Base-by-base conservation (phyloP, 306 rosid species). In the Prunus armeniaca region DNA sequence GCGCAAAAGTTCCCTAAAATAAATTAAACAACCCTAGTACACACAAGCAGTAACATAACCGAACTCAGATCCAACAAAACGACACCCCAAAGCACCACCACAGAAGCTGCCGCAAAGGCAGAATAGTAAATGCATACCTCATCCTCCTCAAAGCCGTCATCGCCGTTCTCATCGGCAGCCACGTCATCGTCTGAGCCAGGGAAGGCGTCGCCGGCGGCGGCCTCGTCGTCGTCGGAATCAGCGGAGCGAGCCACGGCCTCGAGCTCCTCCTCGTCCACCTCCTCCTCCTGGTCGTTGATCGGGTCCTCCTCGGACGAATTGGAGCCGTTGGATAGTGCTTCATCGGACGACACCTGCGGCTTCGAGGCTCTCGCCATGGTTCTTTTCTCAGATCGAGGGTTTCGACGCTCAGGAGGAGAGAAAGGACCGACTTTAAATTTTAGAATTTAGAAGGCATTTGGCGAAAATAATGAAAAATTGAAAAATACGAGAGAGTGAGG, bases 181-280 rank as follows among this genome's bases (percentile, higher is more conserved):
- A 45, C 49, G 7, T 75, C 88, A 5, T 86, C 91, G 8, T 86
- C 91, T 7, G 76, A 85, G 3, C 45, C 82, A 0, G 84, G 82
- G 5, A 60, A 68, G 72, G 70, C 82, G 2, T 80, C 84, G 3
- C 62, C 89, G 11, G 70, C 84, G 18, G 74, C 86, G 45, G 81
- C 83, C 12, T 49, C 89, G 3, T 87, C 97, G 4, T 86, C 93
- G 38, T 85, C 93, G 55, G 93, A 88, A 83, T 72, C 89, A 32
- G 93, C 92, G 34, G 97, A 80, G 82, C 97, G 93, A 84, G 97
- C 96, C 2, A 95, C 97, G 34, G 92, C 97, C 66, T 95, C 88
- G 68, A 95, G 86, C 83, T 95, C 99, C 75, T 95, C 97, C 6
- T 90, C 96, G 71, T 95, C 98, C 6, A 87, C 98, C 55, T 86